Evolutionary conservation across 352 stramenopile species (phyloP).

Genomic region (Thalassiosira exigua): DNA sequence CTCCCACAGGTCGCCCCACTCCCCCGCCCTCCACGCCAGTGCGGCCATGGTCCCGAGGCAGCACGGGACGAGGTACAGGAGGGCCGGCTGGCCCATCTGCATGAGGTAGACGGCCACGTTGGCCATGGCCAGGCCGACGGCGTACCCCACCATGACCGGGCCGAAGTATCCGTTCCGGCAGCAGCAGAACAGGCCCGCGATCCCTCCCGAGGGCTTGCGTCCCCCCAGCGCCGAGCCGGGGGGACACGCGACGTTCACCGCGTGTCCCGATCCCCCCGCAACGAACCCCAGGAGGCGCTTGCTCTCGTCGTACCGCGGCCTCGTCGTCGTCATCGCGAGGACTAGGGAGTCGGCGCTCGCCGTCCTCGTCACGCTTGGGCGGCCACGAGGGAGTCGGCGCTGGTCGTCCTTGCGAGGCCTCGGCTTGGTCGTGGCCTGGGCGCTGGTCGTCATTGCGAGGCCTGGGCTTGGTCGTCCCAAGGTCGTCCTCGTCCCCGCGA

Average conservation of each 20-base stretch:
- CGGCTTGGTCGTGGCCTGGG: no score
- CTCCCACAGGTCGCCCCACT: conserved; percentile 90
- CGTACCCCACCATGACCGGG: conserved; percentile 92
- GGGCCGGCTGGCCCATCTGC: conserved; percentile 91
- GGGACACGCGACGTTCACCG: conserved; percentile 71
- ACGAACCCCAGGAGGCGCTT: conserved; percentile 75
- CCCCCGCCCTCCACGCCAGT: conserved; percentile 87
- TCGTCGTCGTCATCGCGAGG: no score
- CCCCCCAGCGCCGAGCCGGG: background rate
- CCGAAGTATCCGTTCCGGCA: conserved; percentile 87
- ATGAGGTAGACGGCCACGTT: conserved; percentile 93
- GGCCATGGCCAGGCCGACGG: conserved; percentile 91
- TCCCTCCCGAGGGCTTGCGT: conserved; percentile 23
- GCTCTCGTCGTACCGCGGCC: conserved; percentile 92
- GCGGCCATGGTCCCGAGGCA: conserved; percentile 88
- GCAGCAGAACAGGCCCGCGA: conserved; percentile 51
- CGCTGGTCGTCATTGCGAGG: no score
- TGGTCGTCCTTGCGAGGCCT: no score
- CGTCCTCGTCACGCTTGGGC: no score
- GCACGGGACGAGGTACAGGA: conserved; percentile 96
- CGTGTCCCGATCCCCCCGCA: conserved; percentile 47
- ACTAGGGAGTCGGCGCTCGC: no score
- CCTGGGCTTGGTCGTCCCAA: no score
- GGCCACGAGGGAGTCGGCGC: no score
- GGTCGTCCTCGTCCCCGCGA: no score